Conservation (phyloP, 73 alveolate species). For the Paramecium sonneborni region DNA sequence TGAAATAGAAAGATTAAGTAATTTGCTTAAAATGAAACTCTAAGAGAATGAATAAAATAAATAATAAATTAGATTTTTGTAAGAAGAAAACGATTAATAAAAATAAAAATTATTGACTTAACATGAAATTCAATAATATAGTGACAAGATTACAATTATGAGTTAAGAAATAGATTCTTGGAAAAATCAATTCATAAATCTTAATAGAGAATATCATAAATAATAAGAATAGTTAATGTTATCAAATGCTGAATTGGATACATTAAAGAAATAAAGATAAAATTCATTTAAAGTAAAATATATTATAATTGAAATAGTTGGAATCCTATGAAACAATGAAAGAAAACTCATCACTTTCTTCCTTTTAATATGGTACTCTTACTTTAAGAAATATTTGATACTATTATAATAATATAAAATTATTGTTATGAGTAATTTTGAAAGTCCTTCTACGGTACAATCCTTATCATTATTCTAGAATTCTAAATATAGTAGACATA, state of each 20-base stretch:
- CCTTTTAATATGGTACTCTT: background rate
- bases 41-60: background rate
- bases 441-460: background rate
- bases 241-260: background rate
- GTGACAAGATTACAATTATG: background rate
- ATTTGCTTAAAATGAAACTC: background rate
- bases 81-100: background rate
- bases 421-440: background rate
- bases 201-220: background rate
- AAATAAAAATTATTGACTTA: background rate
- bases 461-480: background rate
- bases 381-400: background rate
- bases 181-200: background rate
- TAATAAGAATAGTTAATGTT: background rate
- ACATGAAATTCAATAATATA: background rate
- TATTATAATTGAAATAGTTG: background rate
- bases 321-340: background rate
- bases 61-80: background rate
- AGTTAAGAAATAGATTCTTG: background rate
- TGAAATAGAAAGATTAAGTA: slow-evolving; percentile 25
- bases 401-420: background rate
- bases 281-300: background rate
- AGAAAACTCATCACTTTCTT: background rate
- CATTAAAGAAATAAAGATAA: background rate
- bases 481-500: background rate